Percentiles rank a stretch among this genome's conserved stretches.
Conservation (phyloP, 2,329 filamentous ascomycete species). For the Monilinia aucupariae region DNA sequence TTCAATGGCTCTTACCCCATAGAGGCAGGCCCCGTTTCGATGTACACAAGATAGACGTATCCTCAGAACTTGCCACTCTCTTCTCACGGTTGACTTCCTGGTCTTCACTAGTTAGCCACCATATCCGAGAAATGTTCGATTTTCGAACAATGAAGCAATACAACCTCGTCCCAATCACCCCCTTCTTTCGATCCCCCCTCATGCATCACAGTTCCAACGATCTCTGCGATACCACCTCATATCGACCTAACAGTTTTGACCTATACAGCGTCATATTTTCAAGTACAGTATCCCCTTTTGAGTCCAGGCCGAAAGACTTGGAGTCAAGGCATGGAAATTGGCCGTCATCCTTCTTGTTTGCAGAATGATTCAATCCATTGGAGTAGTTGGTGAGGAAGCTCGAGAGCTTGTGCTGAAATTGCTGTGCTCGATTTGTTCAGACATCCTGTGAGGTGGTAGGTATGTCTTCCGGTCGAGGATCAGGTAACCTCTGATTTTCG, state of each 20-base stretch:
- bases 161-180: constrained; percentile 55
- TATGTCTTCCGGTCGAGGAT: constrained; percentile 35
- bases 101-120: constrained; percentile 51
- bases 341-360: too few species aligned
- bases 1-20: neutral
- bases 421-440: constrained; percentile 34
- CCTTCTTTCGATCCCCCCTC: constrained; percentile 29
- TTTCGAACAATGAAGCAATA: constrained; percentile 59
- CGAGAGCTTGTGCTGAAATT: constrained; percentile 44
- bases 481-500: constrained; percentile 37
- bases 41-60: constrained; percentile 50
- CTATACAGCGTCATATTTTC: constrained; percentile 53
- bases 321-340: too few species aligned
- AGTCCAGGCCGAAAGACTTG: constrained; percentile 32
- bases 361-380: too few species aligned
- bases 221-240: constrained; percentile 54
- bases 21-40: constrained; percentile 39
- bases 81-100: constrained; percentile 51
- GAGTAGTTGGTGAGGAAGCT: constrained; percentile 46
- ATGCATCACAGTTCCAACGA: constrained; percentile 53
- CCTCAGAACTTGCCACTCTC: constrained; percentile 46
- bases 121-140: constrained; percentile 56
- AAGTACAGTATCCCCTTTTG: constrained; percentile 52
- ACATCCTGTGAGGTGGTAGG: constrained; percentile 36
- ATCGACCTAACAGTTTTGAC: constrained; percentile 45